Evolutionary conservation across 495 filamentous ascomycete genomes (phyloP).

Genomic region (Alectoria sarmentosa): DNA sequence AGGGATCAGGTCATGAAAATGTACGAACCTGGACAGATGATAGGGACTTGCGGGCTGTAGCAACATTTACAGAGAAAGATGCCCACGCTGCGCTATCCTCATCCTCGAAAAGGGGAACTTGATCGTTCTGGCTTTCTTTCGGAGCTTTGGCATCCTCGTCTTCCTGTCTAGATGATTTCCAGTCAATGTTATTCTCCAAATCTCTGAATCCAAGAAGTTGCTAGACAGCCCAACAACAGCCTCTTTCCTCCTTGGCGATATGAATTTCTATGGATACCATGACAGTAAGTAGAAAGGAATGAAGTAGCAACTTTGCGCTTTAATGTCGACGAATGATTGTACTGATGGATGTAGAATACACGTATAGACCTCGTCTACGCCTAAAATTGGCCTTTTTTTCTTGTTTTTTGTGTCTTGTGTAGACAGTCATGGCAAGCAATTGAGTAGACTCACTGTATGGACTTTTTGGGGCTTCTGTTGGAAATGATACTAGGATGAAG

Average conservation of each 20-base stretch:
- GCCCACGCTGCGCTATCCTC: slow-evolving; percentile 50
- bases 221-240: neutral
- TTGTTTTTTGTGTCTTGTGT: too few species aligned
- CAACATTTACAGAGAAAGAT: slow-evolving; percentile 51
- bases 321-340: neutral
- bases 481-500: slow-evolving; percentile 5
- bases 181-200: neutral
- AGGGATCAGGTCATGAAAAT: neutral
- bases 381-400: too few species aligned
- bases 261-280: neutral
- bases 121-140: slow-evolving; percentile 14
- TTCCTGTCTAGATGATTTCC: neutral
- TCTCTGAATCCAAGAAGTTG: neutral
- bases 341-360: too few species aligned
- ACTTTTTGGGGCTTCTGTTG: neutral
- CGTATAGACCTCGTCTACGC: neutral
- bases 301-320: neutral
- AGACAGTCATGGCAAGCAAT: neutral
- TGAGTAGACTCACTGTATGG: neutral
- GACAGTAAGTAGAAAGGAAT: neutral
- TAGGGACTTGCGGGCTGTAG: slow-evolving; percentile 43
- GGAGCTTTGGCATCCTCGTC: neutral
- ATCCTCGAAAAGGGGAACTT: slow-evolving; percentile 21
- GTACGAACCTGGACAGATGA: slow-evolving; percentile 35
- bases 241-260: neutral